These are phyloP conservation scores for Coccomyxa subellipsoidea DNA, from an alignment of 163 green algal genomes.

Conservation along the genomic window DNA sequence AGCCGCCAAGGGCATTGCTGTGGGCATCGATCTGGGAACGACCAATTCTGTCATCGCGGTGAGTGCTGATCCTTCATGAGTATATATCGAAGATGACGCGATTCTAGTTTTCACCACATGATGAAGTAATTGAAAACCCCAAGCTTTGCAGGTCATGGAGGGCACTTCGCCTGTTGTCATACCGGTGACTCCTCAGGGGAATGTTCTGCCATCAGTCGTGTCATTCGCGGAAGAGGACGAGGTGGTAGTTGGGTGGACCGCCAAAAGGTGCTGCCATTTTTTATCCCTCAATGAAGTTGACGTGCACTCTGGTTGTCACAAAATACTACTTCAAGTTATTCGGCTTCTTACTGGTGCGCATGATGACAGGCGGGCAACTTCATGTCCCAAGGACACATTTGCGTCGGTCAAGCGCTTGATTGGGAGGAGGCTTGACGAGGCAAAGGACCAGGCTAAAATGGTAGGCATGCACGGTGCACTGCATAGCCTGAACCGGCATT, in stretches of 20 bases:
- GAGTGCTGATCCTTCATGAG: neutral
- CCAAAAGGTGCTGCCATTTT: neutral
- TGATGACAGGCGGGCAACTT: neutral
- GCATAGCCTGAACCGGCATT: no score
- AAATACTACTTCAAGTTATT: neutral
- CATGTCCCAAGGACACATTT: neutral
- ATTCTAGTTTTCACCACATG: no score
- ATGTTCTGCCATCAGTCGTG: conserved; percentile 61
- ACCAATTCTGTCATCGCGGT: conserved; percentile 87
- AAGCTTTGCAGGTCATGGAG: conserved; percentile 32
- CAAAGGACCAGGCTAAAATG: neutral
- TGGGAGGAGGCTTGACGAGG: neutral
- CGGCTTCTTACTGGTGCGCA: neutral
- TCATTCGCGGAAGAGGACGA: conserved; percentile 26
- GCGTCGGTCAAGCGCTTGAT: neutral
- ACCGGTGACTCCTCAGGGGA: conserved; percentile 31
- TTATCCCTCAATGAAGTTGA: neutral
- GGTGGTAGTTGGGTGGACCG: neutral
- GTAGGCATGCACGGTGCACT: neutral
- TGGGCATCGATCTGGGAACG: conserved; percentile 94
- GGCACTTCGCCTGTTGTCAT: conserved; percentile 61
- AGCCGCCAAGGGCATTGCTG: conserved; percentile 25
- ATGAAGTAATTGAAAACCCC: no score
- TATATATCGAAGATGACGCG: no score
- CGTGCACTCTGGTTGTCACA: neutral